Evolutionary conservation across 164 flowering plant species (phyloP), one percentile per base, ranked within the genome.

Genomic region (Macadamia integrifolia): DNA sequence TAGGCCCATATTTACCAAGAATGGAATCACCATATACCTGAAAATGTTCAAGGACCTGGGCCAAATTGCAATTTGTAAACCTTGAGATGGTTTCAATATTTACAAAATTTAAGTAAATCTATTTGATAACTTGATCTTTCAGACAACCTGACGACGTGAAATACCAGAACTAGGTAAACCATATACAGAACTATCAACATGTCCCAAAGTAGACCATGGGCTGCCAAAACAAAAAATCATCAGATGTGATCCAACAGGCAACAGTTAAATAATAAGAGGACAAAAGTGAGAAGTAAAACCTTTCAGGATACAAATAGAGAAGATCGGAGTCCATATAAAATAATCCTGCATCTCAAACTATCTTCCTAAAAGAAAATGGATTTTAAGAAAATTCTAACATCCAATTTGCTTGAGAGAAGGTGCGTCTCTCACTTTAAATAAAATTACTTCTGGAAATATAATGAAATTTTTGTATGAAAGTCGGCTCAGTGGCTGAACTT

Each of bases 121-220:
- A 65, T 42, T 46, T 14, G 70, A 56, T 49, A 58, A 32, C 64
- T 75, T 59, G 40, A 35, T 73, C 63, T 67, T 60, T 40, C 65
- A 53, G 18, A 67, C 13, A 76, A 94, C 98, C 98, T 90, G 88
- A 62, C 96, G 97, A 60, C 98, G 87, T 30, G 99, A 84, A 48
- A 89, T 50, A 71, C 73, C 80, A 57, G 74, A 71, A 64, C 72
- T 72, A 68, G 89, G 83, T 68, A 76, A 84, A 70, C 96, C 97
- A 79, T 86, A 94, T 46, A 94, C 76, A 60, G 76, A 73, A 72
- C 80, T 71, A 79, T 94, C 99, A 69, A 94, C 90, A 74, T 80
- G 80, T 76, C 86, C 93, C 77, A 94, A 78, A 28, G 71, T 68
- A 43, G 82, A 75, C 99, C 99, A 94, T 12, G 91, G 92, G 76